Conservation (phyloP, 2,329 filamentous ascomycete genomes). For the Sphaerulina populicola region DNA sequence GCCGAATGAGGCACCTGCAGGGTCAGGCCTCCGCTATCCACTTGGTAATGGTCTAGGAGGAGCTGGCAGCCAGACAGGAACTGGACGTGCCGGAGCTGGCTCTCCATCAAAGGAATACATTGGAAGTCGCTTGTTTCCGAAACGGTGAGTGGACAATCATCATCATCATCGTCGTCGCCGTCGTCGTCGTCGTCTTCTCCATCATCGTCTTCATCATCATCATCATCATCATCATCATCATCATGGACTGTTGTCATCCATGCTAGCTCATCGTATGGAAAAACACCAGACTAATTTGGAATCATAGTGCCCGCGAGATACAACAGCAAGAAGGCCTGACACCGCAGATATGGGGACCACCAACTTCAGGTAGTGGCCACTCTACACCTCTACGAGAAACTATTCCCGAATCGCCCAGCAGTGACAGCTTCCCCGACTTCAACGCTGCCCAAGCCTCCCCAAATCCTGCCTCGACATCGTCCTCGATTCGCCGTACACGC, state of each 20-base stretch:
- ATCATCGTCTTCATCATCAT: too few relatives aligned
- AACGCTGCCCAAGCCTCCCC: conserved; percentile 36
- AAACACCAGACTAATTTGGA: conserved; percentile 4
- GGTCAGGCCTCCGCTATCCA: conserved; percentile 59
- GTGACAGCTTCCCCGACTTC: conserved; percentile 88
- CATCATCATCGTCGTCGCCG: background rate
- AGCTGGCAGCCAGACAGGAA: conserved; percentile 44
- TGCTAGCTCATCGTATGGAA: background rate
- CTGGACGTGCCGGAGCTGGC: conserved; percentile 71
- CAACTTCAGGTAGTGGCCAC: conserved; percentile 89
- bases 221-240: too few relatives aligned
- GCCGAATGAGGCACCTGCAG: conserved; percentile 63
- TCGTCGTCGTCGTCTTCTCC: too few relatives aligned
- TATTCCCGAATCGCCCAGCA: conserved; percentile 89
- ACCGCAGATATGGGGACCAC: conserved; percentile 76
- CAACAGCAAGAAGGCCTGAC: conserved; percentile 87
- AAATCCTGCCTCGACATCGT: conserved; percentile 20
- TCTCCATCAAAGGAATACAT: conserved; percentile 87
- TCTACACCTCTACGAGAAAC: conserved; percentile 94
- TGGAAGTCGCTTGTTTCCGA: conserved; percentile 73
- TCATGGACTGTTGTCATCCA: too few relatives aligned
- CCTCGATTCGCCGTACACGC: conserved; percentile 59
- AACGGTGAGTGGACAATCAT: conserved; percentile 58
- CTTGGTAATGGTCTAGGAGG: conserved; percentile 57
- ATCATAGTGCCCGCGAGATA: conserved; percentile 75